Evolutionary conservation across 768 basidiomycete species (phyloP).

Genomic region (Omphalotus guepiniiformis): DNA sequence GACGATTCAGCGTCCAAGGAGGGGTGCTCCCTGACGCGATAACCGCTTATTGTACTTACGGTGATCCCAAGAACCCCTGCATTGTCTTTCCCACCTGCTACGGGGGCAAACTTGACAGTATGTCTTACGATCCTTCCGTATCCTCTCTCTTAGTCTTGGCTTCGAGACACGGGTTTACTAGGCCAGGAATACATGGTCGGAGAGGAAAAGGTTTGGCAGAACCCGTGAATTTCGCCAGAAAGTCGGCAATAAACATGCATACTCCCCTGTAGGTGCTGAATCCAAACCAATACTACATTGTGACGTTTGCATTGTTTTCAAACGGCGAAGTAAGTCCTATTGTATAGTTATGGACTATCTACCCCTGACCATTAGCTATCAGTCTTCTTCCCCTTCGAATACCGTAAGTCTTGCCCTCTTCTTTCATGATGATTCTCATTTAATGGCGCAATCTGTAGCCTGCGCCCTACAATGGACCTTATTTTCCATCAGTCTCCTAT

Average conservation of each 20-base stretch:
- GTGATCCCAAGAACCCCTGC: constrained; percentile 47
- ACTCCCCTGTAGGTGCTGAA: constrained; percentile 37
- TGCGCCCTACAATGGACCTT: constrained; percentile 51
- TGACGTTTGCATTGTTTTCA: constrained; percentile 54
- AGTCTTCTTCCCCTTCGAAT: constrained; percentile 63
- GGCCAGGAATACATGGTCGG: constrained; percentile 47
- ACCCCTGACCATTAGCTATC: constrained; percentile 4
- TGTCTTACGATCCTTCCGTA: constrained; percentile 16
- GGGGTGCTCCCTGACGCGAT: constrained; percentile 52
- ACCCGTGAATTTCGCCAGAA: not conserved
- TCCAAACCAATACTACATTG: constrained; percentile 47
- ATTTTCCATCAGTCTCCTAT: constrained; percentile 53
- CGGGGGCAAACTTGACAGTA: constrained; percentile 49
- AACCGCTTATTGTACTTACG: constrained; percentile 55
- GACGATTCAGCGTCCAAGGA: constrained; percentile 47
- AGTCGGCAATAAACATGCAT: not conserved
- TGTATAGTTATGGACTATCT: not conserved
- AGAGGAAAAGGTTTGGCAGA: constrained; percentile 46
- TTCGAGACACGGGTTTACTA: constrained; percentile 21
- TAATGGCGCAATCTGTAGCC: constrained; percentile 30
- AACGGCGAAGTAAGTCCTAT: constrained; percentile 48
- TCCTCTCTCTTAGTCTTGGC: not conserved
- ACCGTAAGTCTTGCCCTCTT: constrained; percentile 38
- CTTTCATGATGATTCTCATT: not conserved
- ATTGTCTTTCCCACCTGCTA: constrained; percentile 57